Evolutionary conservation across 2,329 filamentous ascomycete genomes (phyloP).

Genomic region (Nothopassalora personata): DNA sequence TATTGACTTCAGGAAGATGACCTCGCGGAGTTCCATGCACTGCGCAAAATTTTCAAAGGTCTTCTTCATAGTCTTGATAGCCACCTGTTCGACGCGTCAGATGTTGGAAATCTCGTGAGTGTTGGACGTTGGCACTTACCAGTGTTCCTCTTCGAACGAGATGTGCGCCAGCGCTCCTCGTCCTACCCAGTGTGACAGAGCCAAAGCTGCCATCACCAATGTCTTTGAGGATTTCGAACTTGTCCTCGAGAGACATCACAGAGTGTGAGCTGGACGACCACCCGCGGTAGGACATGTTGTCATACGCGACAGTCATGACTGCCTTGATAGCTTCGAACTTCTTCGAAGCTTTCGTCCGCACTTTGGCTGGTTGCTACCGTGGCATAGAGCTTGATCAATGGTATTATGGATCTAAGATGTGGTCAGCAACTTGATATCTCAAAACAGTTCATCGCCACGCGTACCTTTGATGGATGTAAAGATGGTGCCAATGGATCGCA

Average conservation of each 20-base stretch:
- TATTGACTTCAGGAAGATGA: conserved; percentile 89
- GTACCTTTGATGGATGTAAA: conserved; percentile 3
- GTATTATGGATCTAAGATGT: neutral
- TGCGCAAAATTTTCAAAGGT: conserved; percentile 87
- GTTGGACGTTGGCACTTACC: conserved; percentile 50
- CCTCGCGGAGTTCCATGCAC: conserved; percentile 89
- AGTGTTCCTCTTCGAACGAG: conserved; percentile 86
- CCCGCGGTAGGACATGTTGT: conserved; percentile 60
- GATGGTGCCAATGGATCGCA: conserved; percentile 5
- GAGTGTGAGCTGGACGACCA: conserved; percentile 48
- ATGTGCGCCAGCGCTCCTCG: conserved; percentile 81
- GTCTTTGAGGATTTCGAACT: conserved; percentile 95
- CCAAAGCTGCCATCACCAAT: conserved; percentile 99
- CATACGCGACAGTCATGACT: conserved; percentile 69
- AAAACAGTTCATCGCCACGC: neutral
- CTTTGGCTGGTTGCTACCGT: conserved; percentile 17
- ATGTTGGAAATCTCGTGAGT: neutral
- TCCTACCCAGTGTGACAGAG: conserved; percentile 85
- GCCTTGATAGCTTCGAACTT: conserved; percentile 16
- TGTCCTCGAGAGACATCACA: conserved; percentile 68
- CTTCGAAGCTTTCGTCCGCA: conserved; percentile 21
- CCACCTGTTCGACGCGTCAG: conserved; percentile 58
- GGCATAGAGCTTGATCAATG: conserved; percentile 20
- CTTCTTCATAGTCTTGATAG: conserved; percentile 99
- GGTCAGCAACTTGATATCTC: neutral